A percentile compares a stretch with the other conserved stretches of the same genome.
These are phyloP conservation scores for Ceriops tagal DNA, from an alignment of 345 rosid species.

Conservation along the genomic window DNA sequence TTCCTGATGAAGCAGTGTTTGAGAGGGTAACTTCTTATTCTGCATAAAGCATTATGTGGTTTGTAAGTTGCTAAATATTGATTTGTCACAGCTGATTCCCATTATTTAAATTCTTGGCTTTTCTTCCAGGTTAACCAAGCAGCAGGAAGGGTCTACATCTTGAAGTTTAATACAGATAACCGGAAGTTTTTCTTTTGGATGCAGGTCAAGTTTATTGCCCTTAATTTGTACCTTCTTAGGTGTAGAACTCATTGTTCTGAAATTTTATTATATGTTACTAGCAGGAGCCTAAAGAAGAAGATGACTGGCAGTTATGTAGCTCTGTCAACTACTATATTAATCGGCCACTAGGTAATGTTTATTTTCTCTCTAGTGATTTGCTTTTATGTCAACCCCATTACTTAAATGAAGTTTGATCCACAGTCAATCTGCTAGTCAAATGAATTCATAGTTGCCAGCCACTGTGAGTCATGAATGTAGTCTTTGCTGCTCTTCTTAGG, in stretches of 20 bases:
- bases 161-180: constrained; percentile 86
- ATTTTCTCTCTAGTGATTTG: neutral
- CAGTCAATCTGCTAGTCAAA: too few relatives aligned
- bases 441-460: neutral
- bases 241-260: constrained; percentile 1
- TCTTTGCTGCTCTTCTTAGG: neutral
- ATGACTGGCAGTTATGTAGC: constrained; percentile 58
- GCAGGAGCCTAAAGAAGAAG: constrained; percentile 79
- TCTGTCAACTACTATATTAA: constrained; percentile 68
- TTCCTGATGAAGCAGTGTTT: constrained; percentile 90
- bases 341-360: constrained; percentile 63
- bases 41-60: neutral
- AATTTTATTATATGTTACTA: constrained; percentile 9
- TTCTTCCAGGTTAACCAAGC: constrained; percentile 75
- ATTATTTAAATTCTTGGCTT: constrained; percentile 2
- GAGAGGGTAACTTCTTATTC: constrained; percentile 60
- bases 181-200: constrained; percentile 91
- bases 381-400: neutral
- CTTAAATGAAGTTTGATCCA: too few relatives aligned
- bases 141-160: constrained; percentile 78
- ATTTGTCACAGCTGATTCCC: neutral
- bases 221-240: neutral
- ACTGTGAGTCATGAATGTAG: neutral
- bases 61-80: neutral
- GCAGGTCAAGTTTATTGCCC: constrained; percentile 53